A percentile compares a stretch with the other conserved stretches of the same genome.
These are phyloP conservation scores for Haberlea rhodopensis DNA, from an alignment of 257 asterid genomes.

Conservation along the genomic window DNA sequence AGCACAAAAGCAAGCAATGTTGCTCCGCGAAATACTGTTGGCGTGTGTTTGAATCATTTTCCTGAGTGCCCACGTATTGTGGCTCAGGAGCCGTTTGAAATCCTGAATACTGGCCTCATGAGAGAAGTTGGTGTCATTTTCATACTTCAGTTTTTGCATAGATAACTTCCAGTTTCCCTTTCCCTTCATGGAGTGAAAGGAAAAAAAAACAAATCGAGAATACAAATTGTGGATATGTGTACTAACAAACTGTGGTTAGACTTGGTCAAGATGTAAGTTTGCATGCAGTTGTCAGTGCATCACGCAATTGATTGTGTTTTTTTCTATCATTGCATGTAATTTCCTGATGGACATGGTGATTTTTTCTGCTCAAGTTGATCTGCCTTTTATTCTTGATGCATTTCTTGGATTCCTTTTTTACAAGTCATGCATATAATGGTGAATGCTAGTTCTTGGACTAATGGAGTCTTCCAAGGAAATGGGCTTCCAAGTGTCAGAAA, in stretches of 20 bases:
- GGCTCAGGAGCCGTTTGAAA: background rate
- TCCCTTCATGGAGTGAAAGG: background rate
- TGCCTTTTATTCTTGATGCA: background rate
- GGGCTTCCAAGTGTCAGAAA: conserved; percentile 58
- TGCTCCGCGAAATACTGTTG: background rate
- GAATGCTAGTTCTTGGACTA: conserved; percentile 22
- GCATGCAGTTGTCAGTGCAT: background rate
- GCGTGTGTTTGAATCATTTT: background rate
- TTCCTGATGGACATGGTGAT: background rate
- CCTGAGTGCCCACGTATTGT: background rate
- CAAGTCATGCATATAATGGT: background rate
- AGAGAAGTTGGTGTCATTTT: background rate
- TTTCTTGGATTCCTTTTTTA: background rate
- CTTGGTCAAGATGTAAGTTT: background rate
- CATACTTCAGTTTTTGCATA: background rate
- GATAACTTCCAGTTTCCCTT: background rate
- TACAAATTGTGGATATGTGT: background rate
- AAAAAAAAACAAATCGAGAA: background rate
- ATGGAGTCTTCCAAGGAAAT: conserved; percentile 60
- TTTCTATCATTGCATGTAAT: background rate
- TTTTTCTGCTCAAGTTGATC: background rate
- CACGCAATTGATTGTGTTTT: background rate
- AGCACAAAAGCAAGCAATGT: background rate
- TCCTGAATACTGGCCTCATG: background rate
- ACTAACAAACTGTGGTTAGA: background rate